These are phyloP conservation scores for Quercus variabilis DNA, from an alignment of 306 rosid genomes.

Conservation along the genomic window DNA sequence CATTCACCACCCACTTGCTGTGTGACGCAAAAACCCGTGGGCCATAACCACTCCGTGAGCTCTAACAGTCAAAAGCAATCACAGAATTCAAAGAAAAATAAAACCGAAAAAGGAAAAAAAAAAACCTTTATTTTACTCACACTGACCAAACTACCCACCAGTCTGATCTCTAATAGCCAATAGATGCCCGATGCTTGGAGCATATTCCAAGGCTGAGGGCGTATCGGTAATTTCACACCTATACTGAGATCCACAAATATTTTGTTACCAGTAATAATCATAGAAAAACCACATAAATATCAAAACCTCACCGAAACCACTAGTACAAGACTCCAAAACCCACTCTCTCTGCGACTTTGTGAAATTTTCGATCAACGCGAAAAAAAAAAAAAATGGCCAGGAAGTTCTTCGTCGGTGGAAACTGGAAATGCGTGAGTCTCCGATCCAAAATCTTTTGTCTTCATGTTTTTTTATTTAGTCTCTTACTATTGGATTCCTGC, in stretches of 20 bases:
- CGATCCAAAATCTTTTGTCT: not conserved
- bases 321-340: not conserved
- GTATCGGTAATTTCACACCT: not conserved
- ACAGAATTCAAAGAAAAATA: not conserved
- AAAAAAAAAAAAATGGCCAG: constrained; percentile 33
- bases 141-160: not conserved
- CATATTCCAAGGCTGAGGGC: constrained; percentile 12
- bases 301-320: not conserved
- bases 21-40: not conserved
- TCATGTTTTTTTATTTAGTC: not conserved
- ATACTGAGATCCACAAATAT: not conserved
- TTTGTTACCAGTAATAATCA: not conserved
- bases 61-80: not conserved
- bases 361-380: constrained; percentile 4
- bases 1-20: not conserved
- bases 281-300: not conserved
- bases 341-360: not conserved
- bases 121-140: too few relatives aligned
- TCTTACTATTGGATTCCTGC: not conserved
- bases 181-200: not conserved
- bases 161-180: too few relatives aligned
- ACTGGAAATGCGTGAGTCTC: constrained; percentile 58
- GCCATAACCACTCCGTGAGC: not conserved
- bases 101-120: not conserved
- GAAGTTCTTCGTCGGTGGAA: constrained; percentile 54